phyloP scores from a whole-genome alignment of 1,284 basidiomycete genomes.

The Malassezia psittaci region DNA sequence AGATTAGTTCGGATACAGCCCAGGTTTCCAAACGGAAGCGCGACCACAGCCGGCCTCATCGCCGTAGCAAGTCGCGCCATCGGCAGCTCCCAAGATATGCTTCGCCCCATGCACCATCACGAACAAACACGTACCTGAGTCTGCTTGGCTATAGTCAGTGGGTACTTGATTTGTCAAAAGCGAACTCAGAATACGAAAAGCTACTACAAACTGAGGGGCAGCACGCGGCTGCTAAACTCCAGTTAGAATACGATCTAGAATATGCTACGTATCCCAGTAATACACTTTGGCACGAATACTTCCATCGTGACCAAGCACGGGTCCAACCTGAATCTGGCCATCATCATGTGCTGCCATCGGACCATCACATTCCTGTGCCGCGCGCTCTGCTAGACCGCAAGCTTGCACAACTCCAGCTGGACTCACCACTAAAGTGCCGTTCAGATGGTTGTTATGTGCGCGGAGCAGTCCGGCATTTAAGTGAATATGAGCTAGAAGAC shows the following conservation, averaged over 20 bases:
- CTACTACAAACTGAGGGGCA: constrained; percentile 9
- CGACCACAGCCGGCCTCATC: constrained; percentile 51
- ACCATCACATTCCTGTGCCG: constrained; percentile 52
- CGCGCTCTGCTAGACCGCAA: constrained; percentile 56
- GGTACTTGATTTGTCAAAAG: constrained; percentile 59
- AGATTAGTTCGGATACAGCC: constrained; percentile 47
- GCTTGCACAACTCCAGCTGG: background rate
- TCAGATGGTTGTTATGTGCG: constrained; percentile 25
- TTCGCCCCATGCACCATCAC: constrained; percentile 60
- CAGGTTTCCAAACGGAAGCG: constrained; percentile 51
- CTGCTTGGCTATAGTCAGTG: constrained; percentile 76
- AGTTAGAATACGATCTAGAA: constrained; percentile 32
- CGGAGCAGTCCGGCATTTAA: constrained; percentile 40
- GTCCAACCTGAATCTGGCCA: background rate
- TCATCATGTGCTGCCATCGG: background rate
- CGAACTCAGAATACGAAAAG: constrained; percentile 51
- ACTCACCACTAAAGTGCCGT: constrained; percentile 47
- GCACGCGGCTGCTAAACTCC: constrained; percentile 16
- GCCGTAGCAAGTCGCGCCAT: constrained; percentile 51
- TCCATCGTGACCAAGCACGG: background rate
- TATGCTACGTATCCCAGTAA: constrained; percentile 37
- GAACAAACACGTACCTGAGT: constrained; percentile 60
- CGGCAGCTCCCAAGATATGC: constrained; percentile 56
- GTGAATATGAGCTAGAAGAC: constrained; percentile 64
- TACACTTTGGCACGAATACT: constrained; percentile 35